Evolutionary conservation across 192 early-diverging fungal species (phyloP).

Genomic region (Entophlyctis luteolus): DNA sequence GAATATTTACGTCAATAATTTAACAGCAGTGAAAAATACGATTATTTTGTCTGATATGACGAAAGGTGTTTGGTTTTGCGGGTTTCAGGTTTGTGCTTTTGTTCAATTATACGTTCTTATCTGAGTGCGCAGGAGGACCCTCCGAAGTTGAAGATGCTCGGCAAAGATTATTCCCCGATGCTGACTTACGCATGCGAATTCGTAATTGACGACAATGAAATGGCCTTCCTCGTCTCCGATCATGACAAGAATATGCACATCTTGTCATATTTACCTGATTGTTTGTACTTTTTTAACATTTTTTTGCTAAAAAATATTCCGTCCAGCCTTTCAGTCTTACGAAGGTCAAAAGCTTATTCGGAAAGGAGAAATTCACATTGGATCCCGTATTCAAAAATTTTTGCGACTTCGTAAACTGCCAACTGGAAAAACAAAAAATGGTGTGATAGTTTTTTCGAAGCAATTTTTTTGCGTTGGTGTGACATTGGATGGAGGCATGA

Average conservation of each 20-base stretch:
- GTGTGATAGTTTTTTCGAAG: slow-evolving; percentile 34
- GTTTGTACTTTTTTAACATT: slow-evolving; percentile 46
- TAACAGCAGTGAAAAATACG: slow-evolving; percentile 81
- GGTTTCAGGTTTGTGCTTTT: slow-evolving; percentile 68
- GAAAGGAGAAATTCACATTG: slow-evolving; percentile 83
- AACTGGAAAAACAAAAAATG: slow-evolving; percentile 14
- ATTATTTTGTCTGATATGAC: slow-evolving; percentile 82
- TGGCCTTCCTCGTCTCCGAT: slow-evolving; percentile 80
- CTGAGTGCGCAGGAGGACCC: slow-evolving; percentile 70
- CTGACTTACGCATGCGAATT: slow-evolving; percentile 71
- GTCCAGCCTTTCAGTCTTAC: slow-evolving; percentile 76
- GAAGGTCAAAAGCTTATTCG: slow-evolving; percentile 85
- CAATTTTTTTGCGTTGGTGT: slow-evolving; percentile 35
- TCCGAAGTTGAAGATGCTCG: slow-evolving; percentile 77
- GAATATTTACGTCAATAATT: slow-evolving; percentile 80
- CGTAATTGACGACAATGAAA: slow-evolving; percentile 67
- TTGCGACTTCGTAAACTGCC: slow-evolving; percentile 51
- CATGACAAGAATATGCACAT: slow-evolving; percentile 77
- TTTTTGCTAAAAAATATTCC: background rate
- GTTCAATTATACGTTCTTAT: background rate
- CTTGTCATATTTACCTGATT: slow-evolving; percentile 80
- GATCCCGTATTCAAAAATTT: slow-evolving; percentile 69
- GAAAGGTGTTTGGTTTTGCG: slow-evolving; percentile 85
- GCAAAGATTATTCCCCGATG: slow-evolving; percentile 82
- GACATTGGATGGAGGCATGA: slow-evolving; percentile 67